phyloP scores from a whole-genome alignment of 2,329 filamentous ascomycete species.

The Aspergillus ustus region DNA sequence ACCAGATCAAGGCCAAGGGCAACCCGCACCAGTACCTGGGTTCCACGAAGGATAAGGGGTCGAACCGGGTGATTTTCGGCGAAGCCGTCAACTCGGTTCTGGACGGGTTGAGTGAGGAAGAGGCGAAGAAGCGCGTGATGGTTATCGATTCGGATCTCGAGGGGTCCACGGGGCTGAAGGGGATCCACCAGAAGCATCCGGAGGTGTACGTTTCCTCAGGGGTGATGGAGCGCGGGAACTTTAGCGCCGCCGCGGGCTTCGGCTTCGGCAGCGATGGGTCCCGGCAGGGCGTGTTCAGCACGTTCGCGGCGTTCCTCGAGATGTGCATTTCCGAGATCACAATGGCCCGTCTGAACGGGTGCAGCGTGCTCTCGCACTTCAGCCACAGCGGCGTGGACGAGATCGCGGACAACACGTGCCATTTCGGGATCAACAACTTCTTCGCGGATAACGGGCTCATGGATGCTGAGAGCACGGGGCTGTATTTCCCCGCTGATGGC shows the following conservation, averaged over 20 bases:
- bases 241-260: conserved; percentile 47
- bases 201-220: conserved; percentile 45
- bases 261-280: conserved; percentile 42
- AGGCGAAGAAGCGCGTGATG: conserved; percentile 42
- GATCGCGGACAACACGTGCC: conserved; percentile 49
- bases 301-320: conserved; percentile 47
- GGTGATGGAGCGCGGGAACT: conserved; percentile 49
- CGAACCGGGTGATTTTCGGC: conserved; percentile 46
- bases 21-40: conserved; percentile 42
- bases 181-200: conserved; percentile 41
- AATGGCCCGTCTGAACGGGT: conserved; percentile 46
- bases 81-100: conserved; percentile 45
- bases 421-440: conserved; percentile 48
- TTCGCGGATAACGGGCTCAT: conserved; percentile 48
- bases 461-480: conserved; percentile 39
- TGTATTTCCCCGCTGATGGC: conserved; percentile 48
- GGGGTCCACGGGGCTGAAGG: conserved; percentile 46
- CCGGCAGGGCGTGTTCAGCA: conserved; percentile 46
- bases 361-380: conserved; percentile 46
- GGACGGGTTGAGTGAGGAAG: conserved; percentile 41
- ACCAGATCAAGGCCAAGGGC: conserved; percentile 36
- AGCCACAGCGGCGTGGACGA: conserved; percentile 48
- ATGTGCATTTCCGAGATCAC: conserved; percentile 49
- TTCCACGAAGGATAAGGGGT: conserved; percentile 40
- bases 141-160: conserved; percentile 49